Base-by-base conservation (phyloP, 2,329 filamentous ascomycete species). In the Dactylellina parvicollis region DNA sequence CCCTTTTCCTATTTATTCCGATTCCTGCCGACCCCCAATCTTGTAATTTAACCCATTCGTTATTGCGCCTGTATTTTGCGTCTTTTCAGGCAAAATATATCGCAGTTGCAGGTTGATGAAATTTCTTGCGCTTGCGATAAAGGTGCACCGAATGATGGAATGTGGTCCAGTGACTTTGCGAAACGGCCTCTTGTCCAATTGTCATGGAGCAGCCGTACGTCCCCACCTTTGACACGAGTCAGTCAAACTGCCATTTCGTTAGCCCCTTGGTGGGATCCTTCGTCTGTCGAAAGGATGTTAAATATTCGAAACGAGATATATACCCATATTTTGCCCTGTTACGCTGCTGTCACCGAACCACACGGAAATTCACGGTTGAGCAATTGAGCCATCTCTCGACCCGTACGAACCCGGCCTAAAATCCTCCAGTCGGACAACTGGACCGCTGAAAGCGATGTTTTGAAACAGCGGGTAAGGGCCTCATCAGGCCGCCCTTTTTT, bases 141-240 rank as follows among this genome's bases (percentile, higher is more conserved):
- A 47, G 36, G 20, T 44, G 38, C 34, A 44, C 52, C n/a, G 54
- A 44, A 65, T 55, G 44, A 65, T 65, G 49, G 49, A 64, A 54
- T 46, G 26, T 36, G n/a, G 36, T 47, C 38, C 49, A 56, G 52
- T 59, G 62, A 57, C 26, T 40, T 22, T 34, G 49, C 14, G 16
- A 26, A 50, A 44, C n/a, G n/a, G n/a, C n/a, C n/a, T n/a, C n/a
- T 56, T 56, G 61, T 50, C 61, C 61, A 66, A 66, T 57, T 10
- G 40, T 20, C 49, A 8, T 34, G 22, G 30, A 46, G 26, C 30
- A 44, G 5, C 36, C 22, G 20, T 55, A 46, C 42, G 18, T 34
- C 30, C 50, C 61, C 61, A 55, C 52, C 26, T 32, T 47, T 38
- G 42, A 30, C 62, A 59, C 62, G 62, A 67, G 62, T 67, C 62